Evolutionary conservation across 768 basidiomycete genomes (phyloP).

Genomic region (Rhizopogon roseolus): DNA sequence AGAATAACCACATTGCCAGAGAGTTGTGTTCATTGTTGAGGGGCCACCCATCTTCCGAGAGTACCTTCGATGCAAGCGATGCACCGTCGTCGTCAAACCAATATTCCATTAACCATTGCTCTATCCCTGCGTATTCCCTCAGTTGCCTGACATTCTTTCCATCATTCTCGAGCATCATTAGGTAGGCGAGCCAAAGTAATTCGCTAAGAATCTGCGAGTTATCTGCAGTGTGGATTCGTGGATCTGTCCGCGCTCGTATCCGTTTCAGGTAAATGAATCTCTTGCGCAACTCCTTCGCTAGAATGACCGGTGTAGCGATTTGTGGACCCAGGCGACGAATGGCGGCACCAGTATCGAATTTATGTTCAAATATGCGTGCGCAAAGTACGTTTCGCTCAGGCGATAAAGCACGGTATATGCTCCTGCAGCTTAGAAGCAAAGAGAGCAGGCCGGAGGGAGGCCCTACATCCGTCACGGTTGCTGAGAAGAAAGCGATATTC

Average conservation of each 20-base stretch:
- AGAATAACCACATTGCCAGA: constrained; percentile 76
- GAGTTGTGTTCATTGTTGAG: constrained; percentile 45
- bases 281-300: constrained; percentile 62
- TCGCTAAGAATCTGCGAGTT: constrained; percentile 19
- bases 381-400: constrained; percentile 62
- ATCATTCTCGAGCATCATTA: constrained; percentile 81
- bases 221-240: constrained; percentile 18
- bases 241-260: constrained; percentile 37
- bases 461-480: constrained; percentile 47
- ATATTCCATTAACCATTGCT: constrained; percentile 60
- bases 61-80: constrained; percentile 40
- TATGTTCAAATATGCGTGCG: constrained; percentile 58
- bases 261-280: constrained; percentile 55
- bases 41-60: constrained; percentile 53
- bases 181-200: constrained; percentile 63
- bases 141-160: constrained; percentile 68
- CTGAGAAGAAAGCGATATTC: constrained; percentile 66
- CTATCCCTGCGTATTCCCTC: constrained; percentile 60
- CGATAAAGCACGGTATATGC: constrained; percentile 46
- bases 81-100: constrained; percentile 61
- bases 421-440: constrained; percentile 47
- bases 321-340: constrained; percentile 44
- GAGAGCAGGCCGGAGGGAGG: constrained; percentile 58
- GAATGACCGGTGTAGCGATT: constrained; percentile 33
- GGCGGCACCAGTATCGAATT: constrained; percentile 59